Base-by-base conservation (phyloP, 1,139 yeast species). In the Hemisphaericaspora subhashii region DNA sequence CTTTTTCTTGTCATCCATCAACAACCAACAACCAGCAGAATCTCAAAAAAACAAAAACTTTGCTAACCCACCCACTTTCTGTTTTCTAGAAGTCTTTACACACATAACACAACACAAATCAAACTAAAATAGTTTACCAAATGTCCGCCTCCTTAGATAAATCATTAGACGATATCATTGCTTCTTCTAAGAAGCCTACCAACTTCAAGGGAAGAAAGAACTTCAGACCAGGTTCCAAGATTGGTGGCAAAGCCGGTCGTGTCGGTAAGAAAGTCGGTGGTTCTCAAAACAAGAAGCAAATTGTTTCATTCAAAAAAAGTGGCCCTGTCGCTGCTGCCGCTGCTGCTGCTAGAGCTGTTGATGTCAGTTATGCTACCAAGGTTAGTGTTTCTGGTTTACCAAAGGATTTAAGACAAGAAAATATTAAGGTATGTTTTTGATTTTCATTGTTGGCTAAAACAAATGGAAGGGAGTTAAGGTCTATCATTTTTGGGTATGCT, bases 141-240 rank as follows among this genome's bases (percentile, higher is more conserved):
- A 64, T 64, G 69, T 62, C 82, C 52, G 75, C 85, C 57, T 41
- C 50, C 31, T 79, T 92, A 69, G 97, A 92, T 72, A 85, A 87
- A 72, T 88, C 98, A 40, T 81, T 92, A 60, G 98, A 92, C 72
- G 98, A 90, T 57, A 92, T 92, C 62, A 87, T 92, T 62, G 77
- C 95, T 47, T 69, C 87, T 45, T 58, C 56, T 55, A 67, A 53
- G 68, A 71, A 62, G 58, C n/a, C n/a, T n/a, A n/a, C n/a, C n/a
- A 48, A 52, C 38, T 49, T 50, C 48, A 48, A 53, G 53, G 55
- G 44, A 52, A 58, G 37, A 57, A 56, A 53, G 38, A 50, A 57
- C 35, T 50, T 54, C 45, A 66, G 58, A 58, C 50, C 60, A 30
- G 56, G 57, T 35, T 54, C 56, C 42, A 53, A 63, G 46, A 52